Conservation (phyloP, 2,329 filamentous ascomycete species). For the Ceratocystis ficicola region DNA sequence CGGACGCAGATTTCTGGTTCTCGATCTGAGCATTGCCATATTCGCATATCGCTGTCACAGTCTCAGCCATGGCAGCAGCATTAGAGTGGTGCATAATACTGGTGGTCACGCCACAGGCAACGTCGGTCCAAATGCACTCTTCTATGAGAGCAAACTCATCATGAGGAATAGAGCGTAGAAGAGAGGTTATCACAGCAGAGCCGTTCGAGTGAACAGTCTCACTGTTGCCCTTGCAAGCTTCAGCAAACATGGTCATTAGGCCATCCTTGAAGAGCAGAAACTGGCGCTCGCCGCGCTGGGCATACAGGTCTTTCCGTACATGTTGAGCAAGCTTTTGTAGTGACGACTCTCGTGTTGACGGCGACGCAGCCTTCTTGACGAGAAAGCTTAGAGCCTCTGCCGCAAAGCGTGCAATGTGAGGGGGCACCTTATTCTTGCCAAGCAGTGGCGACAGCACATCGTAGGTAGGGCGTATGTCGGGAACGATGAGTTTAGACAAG, state of each 20-base stretch:
- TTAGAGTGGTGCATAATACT: conserved; percentile 75
- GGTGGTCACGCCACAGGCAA: conserved; percentile 64
- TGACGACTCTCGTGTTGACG: conserved; percentile 61
- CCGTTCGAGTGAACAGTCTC: conserved; percentile 48
- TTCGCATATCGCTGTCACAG: conserved; percentile 51
- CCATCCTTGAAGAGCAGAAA: conserved; percentile 68
- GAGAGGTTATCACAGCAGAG: conserved; percentile 39
- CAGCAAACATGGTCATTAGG: conserved; percentile 82
- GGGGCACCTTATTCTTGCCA: conserved; percentile 68
- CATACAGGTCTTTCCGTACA: conserved; percentile 55
- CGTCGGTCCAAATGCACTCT: conserved; percentile 44
- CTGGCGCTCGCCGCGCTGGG: conserved; percentile 41
- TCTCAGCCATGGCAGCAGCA: conserved; percentile 56
- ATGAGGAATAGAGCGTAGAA: conserved; percentile 41
- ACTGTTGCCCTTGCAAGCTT: conserved; percentile 58
- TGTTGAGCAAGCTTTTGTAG: conserved; percentile 60
- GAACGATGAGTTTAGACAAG: conserved; percentile 72
- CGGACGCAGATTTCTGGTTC: conserved; percentile 23
- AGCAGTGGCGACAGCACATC: conserved; percentile 73
- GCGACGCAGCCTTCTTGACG: conserved; percentile 72
- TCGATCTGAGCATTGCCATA: conserved; percentile 32
- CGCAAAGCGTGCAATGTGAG: conserved; percentile 80
- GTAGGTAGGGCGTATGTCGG: conserved; percentile 74
- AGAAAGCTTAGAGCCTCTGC: conserved; percentile 93
- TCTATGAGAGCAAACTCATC: conserved; percentile 39